Percentiles rank a stretch among this genome's conserved stretches.
Conservation (phyloP, 495 filamentous ascomycete genomes). For the Cryomyces antarcticus region DNA sequence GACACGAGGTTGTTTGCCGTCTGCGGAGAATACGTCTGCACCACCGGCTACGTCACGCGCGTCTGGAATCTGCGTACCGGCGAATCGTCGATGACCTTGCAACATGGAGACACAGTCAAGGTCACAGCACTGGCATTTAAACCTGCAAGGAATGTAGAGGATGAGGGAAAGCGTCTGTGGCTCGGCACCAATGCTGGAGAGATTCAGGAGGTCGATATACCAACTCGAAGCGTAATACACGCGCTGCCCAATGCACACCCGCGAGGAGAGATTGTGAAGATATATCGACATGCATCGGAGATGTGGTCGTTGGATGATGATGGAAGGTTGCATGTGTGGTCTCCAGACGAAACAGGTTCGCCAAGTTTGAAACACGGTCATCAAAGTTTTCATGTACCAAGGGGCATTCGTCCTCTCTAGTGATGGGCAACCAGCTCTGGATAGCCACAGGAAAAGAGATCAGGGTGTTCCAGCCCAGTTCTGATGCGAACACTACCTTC, state of each 20-base stretch:
- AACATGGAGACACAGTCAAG: conserved; percentile 60
- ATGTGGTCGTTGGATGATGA: conserved; percentile 91
- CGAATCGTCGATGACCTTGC: conserved; percentile 56
- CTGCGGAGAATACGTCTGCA: conserved; percentile 73
- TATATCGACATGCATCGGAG: conserved; percentile 66
- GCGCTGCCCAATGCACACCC: conserved; percentile 53
- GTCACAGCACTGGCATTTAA: conserved; percentile 71
- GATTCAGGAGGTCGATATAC: conserved; percentile 68
- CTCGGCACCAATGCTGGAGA: conserved; percentile 76
- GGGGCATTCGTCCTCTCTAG: conserved; percentile 73
- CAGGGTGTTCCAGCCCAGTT: conserved; percentile 55
- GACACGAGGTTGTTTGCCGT: conserved; percentile 72
- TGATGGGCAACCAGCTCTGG: conserved; percentile 66
- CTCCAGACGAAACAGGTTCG: conserved; percentile 50
- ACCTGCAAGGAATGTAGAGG: conserved; percentile 46
- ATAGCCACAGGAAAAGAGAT: conserved; percentile 76
- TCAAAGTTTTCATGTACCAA: conserved; percentile 47
- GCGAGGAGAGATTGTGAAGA: conserved; percentile 66
- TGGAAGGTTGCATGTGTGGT: conserved; percentile 76
- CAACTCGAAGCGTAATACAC: conserved; percentile 40
- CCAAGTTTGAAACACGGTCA: conserved; percentile 52
- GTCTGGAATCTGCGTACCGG: conserved; percentile 75
- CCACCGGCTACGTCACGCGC: conserved; percentile 61
- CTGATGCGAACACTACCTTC: conserved; percentile 45
- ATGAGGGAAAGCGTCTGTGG: conserved; percentile 77